Base-by-base conservation (phyloP, 257 asterid species). In the Dorcoceras hygrometricum region DNA sequence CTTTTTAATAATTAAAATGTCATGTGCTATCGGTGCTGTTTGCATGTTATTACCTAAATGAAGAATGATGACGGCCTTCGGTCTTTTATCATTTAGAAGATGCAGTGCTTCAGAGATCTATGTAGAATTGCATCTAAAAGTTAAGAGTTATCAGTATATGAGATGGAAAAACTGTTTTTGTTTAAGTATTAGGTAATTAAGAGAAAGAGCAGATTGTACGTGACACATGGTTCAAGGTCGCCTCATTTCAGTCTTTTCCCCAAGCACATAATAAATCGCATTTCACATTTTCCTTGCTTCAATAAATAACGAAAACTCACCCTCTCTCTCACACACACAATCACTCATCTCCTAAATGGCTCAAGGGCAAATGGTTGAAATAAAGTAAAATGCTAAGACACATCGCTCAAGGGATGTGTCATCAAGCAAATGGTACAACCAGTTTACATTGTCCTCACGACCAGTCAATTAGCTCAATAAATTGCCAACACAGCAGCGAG, bases 361-460 rank as follows among this genome's bases (percentile, higher is more conserved):
- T 16, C 8, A 77, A 28, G 7, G 58, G 28, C 20, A 62, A 69
- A 18, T 8, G 43, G 18, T 27, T 50, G 46, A n/a, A 58, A 74
- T 71, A 55, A 57, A 48, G 39, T 8, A 62, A 11, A 50, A 27
- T 64, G 8, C 14, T 63, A 6, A 24, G 8, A 25, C 23, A 50
- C 43, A 9, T 50, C 1, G 27, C 24, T 50, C 27, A 1, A 27
- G 20, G 27, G 11, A 71, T 6, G 43, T 34, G 29, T 63, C 34
- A n/a, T 48, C 48, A 50, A 32, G 65, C n/a, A 74, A 61, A 62
- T 20, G 65, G n/a, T 63, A 71, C 58, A 54, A 26, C 39, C 59
- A 75, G 32, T 56, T 66, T 64, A 53, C 36, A 66, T 11, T 25
- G 31, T 62, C 62, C 70, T 31, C 67, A 62, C 19, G 19, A 67